Evolutionary conservation across 257 asterid species (phyloP).

Genomic region (Nemophila menziesii): DNA sequence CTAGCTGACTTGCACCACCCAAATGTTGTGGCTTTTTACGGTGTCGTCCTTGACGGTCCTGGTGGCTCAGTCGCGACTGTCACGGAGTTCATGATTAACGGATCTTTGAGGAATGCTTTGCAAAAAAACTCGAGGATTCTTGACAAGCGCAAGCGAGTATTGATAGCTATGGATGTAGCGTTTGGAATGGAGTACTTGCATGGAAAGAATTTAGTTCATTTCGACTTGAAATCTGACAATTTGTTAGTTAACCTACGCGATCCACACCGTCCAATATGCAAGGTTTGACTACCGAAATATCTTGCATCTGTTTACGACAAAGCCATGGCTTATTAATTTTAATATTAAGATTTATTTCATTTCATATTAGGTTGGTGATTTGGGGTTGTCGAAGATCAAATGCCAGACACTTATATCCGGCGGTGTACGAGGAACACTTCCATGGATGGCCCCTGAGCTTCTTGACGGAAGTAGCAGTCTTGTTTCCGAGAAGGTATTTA

Average conservation of each 20-base stretch:
- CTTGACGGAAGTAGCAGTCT: constrained; percentile 1
- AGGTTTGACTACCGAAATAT: constrained; percentile 32
- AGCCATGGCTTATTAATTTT: not conserved
- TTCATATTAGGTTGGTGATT: constrained; percentile 10
- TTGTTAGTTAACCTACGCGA: constrained; percentile 96
- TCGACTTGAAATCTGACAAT: constrained; percentile 96
- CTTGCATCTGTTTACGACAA: not conserved
- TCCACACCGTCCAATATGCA: constrained; percentile 97
- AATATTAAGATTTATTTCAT: not conserved
- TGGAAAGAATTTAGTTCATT: constrained; percentile 89
- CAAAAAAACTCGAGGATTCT: constrained; percentile 70
- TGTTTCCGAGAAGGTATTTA: constrained; percentile 3
- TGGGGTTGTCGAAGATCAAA: constrained; percentile 2
- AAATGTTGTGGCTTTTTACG: constrained; percentile 94
- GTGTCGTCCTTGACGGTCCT: constrained; percentile 93
- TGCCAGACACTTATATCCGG: not conserved
- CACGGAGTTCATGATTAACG: constrained; percentile 96
- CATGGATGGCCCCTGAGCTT: constrained; percentile 6
- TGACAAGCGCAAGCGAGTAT: constrained; percentile 82
- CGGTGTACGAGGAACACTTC: constrained; percentile 7
- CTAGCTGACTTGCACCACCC: constrained; percentile 99
- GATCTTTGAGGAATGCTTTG: constrained; percentile 84
- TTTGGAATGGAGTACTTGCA: constrained; percentile 99
- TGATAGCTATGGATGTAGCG: constrained; percentile 94
- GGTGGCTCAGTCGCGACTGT: constrained; percentile 96